Base-by-base conservation (phyloP, 2,329 filamentous ascomycete genomes). In the Epichloe uncinata region DNA sequence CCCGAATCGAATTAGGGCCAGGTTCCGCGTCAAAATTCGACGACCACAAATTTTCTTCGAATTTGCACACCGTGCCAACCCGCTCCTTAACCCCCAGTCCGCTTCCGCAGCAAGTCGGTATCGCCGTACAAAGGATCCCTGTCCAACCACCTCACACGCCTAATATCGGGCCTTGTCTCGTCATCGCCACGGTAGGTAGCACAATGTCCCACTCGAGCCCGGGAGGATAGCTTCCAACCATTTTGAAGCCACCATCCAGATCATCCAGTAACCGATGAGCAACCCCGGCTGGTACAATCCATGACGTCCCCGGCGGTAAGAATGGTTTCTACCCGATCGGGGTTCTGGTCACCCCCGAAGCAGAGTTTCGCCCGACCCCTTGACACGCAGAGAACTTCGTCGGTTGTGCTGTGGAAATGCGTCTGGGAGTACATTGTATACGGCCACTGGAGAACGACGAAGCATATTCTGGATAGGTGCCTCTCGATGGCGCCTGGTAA, bases 191-290 rank as follows among this genome's bases (percentile, higher is more conserved):
- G 22, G 35, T 45, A 26, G 22, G 22, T 26, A 42, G 42, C 42
- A 51, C 83, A 87, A 87, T 85, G 62, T 86, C 81, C 81, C 81
- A 87, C 16, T 69, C 71, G 15, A 66, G 67, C 0, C 72, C 74
- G 22, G 55, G 66, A 0, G 80, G 82, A 69, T 87, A 85, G 45
- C 73, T 74, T 1, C 82, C 83, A 0, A 86, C 75, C 81, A 85
- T 84, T 59, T 77, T 66, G 59, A 86, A 86, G 1, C 66, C 70
- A 2, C 71, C 69, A 2, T 52, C 55, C 16, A 73, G 48, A 59
- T 85, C 79, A 53, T 81, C 70, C 13, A 84, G 22, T 52, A 85
- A 63, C 5, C 79, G 69, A 68, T 87, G 82, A 3, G 72, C 74
- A 18, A 86, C 7, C 11, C 82, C 82, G 0, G 81, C 81, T 0